Base-by-base conservation (phyloP, 2,329 filamentous ascomycete genomes). In the Sclerotinia subarctica region DNA sequence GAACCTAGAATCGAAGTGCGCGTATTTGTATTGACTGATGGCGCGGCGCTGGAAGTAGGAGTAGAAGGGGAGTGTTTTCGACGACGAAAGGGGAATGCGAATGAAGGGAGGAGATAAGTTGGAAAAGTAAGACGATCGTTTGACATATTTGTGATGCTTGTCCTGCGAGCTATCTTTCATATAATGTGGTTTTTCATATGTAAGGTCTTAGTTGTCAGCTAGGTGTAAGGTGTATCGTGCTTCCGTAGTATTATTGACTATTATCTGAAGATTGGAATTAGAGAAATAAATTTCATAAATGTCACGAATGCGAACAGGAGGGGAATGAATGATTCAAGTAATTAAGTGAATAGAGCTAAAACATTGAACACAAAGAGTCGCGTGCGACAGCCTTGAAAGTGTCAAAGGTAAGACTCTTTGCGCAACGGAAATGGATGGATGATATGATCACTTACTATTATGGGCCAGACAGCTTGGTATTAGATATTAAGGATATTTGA, bases 91-190 rank as follows among this genome's bases (percentile, higher is more conserved):
- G 82, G 79, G 54, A 85, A 79, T 57, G 77, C 79, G 71, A 86
- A 78, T 74, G 79, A 83, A 15, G 84, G 83, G 29, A 87, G 79
- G 35, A 87, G 78, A 73, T 83, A 87, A 70, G 75, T 79, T 15
- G 84, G 80, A 72, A 86, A 86, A 38, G 69, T 70, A 46, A 72
- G 72, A 29, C 72, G 71, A 38, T 67, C 64, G 35, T 57, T 58
- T 17, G 64, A 64, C 29, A 59, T 44, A 38, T 57, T 62, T 49
- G 17, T 17, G 44, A 59, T 26, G 52, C 53, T 56, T 56, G n/a
- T 52, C 35, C n/a, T 21, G 8, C 11, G n/a, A 49, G 13, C 21
- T 26, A 49, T 17, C 35, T 56, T 21, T 56, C 10, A 54, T 35
- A 29, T 21, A 19, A n/a, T 10, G 53, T 56, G n/a, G 32, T 54